Evolutionary conservation across 164 flowering plant genomes (phyloP), one percentile per base, ranked within the genome.

Genomic region (Magnolia officinalis): DNA sequence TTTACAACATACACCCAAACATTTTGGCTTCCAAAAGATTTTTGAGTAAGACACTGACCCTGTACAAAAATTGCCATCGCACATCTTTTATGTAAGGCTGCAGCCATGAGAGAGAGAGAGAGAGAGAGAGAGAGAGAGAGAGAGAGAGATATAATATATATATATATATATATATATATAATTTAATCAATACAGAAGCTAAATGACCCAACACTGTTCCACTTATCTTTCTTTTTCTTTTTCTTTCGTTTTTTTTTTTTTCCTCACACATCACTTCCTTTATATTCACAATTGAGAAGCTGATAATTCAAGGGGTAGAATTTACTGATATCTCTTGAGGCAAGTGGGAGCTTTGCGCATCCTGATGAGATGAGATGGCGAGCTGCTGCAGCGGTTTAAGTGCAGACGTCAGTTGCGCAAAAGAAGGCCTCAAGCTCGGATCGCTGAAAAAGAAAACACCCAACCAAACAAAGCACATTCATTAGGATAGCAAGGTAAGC

Each of bases 371-470:
- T 52, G 95, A 87, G 69, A 88, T 74, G 69, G 74, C 92, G 16
- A 96, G 97, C 70, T 90, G 91, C 83, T 96, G 97, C 87, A 95
- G 83, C 20, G 97, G 88, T 84, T 90, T 88, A 61, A 95, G 89
- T 74, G 94, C 93, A 71, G 83, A 82, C 2, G 89, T 77, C 19
- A 95, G 94, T 85, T 93, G 89, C 18, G 95, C 91, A 83, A 95
- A 95, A 8, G 99, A 95, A 1, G 99, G 99, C 0, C 99, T 89
- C 89, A 91, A 74, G 80, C 87, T 92, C 71, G 97, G 98, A 19
- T 96, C 99, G 3, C 99, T 96, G 92, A 23, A 73, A 45, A 78
- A 24, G 26, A 26, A 65, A 13, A 73, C 14, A 45, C 20, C 45
- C 45, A 37, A 37, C 45, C 45, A 37, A 65, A 10, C 45, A 37